A percentile compares a stretch with the other conserved stretches of the same genome.
phyloP scores from a whole-genome alignment of 129 eudicot genomes.

The Sambucus nigra region DNA sequence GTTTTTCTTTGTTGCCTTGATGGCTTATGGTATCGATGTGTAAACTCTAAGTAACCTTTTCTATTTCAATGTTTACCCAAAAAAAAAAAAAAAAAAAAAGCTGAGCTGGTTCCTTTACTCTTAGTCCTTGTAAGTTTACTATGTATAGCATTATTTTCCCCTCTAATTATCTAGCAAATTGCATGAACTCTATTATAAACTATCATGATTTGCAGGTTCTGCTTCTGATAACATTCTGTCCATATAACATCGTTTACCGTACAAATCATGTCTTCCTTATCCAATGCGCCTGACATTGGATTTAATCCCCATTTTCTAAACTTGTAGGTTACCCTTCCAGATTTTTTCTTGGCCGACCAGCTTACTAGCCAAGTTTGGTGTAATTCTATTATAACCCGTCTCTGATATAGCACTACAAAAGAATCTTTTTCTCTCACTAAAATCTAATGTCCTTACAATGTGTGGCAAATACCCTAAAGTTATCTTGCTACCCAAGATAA shows the following conservation, averaged over 20 bases:
- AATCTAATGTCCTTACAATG: too few species aligned
- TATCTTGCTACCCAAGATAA: too few species aligned
- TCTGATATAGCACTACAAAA: too few species aligned
- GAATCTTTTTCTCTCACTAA: too few species aligned
- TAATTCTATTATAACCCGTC: neutral
- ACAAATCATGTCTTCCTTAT: conserved; percentile 51
- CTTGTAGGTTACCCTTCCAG: conserved; percentile 48
- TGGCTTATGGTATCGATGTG: too few species aligned
- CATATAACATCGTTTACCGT: conserved; percentile 60
- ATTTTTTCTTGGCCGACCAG: conserved; percentile 76
- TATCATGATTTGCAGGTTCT: conserved; percentile 28
- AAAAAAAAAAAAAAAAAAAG: conserved; percentile 19
- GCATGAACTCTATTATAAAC: neutral
- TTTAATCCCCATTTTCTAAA: neutral
- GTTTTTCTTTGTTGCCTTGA: too few species aligned
- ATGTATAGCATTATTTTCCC: neutral
- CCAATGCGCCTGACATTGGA: conserved; percentile 43
- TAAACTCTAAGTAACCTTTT: too few species aligned
- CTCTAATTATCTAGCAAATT: neutral
- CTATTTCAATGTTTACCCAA: too few species aligned
- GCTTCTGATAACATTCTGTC: conserved; percentile 45
- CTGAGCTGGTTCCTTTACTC: conserved; percentile 39
- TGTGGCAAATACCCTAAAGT: too few species aligned
- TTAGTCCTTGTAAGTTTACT: conserved; percentile 37
- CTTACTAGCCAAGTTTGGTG: conserved; percentile 60